Percentiles rank a stretch among this genome's conserved stretches.
These are phyloP conservation scores for Stropharia rugosoannulata DNA, from an alignment of 768 basidiomycete species.

Conservation along the genomic window DNA sequence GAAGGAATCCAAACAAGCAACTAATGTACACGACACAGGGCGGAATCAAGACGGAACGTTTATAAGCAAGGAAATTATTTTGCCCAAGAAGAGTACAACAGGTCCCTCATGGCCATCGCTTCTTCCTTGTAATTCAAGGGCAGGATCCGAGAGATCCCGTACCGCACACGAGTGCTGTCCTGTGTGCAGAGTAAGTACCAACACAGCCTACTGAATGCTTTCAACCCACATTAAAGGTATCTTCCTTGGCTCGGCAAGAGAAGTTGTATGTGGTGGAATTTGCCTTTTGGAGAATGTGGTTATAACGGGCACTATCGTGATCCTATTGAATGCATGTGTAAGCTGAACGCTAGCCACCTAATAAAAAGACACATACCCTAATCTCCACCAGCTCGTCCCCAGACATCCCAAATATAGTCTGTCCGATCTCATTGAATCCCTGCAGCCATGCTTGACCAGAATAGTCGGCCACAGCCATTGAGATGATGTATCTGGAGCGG, in stretches of 20 bases:
- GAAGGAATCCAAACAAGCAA: not conserved
- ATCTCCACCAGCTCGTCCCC: conserved; percentile 80
- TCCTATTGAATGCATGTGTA: conserved; percentile 7
- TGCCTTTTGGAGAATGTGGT: conserved; percentile 58
- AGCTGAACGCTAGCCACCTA: not conserved
- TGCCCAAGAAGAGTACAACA: conserved; percentile 62
- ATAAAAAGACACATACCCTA: conserved; percentile 43
- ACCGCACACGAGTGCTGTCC: conserved; percentile 83
- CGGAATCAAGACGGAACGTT: not conserved
- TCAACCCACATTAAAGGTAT: conserved; percentile 75
- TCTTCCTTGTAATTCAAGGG: conserved; percentile 72
- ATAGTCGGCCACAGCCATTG: conserved; percentile 86
- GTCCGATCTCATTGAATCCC: conserved; percentile 92
- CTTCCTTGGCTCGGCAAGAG: conserved; percentile 82
- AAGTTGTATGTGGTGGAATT: conserved; percentile 78
- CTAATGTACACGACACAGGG: not conserved
- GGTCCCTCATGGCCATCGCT: conserved; percentile 54
- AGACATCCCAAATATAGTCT: conserved; percentile 69
- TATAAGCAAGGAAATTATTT: conserved; percentile 22
- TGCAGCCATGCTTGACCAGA: conserved; percentile 91
- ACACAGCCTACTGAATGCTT: not conserved
- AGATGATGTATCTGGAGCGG: conserved; percentile 66
- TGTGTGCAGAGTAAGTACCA: conserved; percentile 24
- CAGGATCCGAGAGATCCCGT: conserved; percentile 70
- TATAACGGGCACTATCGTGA: conserved; percentile 39